Conservation (phyloP, 352 stramenopile genomes). For the Globisporangium uncinulatum region DNA sequence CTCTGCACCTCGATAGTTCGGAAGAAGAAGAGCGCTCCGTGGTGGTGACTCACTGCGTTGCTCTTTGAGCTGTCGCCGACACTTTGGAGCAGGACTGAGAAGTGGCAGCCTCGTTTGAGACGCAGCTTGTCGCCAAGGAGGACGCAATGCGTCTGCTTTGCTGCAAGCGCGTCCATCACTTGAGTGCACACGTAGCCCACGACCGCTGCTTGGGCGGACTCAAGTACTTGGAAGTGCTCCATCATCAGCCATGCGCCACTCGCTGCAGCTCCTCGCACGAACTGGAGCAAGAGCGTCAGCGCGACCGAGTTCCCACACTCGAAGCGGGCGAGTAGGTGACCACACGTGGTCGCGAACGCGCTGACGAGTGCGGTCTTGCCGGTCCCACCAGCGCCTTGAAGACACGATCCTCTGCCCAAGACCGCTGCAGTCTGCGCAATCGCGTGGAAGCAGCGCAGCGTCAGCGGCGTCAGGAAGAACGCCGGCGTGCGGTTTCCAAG, state of each 20-base stretch:
- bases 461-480: slow-evolving; percentile 49
- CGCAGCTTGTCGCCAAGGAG: slow-evolving; percentile 37
- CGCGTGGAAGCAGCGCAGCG: slow-evolving; percentile 52
- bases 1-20: slow-evolving; percentile 23
- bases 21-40: slow-evolving; percentile 35
- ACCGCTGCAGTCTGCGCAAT: slow-evolving; percentile 34
- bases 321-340: slow-evolving; percentile 36
- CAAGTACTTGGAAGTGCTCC: slow-evolving; percentile 27
- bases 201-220: slow-evolving; percentile 13
- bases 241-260: slow-evolving; percentile 57
- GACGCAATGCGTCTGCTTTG: slow-evolving; percentile 32
- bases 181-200: slow-evolving; percentile 39
- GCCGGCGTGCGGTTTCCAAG: slow-evolving; percentile 34
- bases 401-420: slow-evolving; percentile 30
- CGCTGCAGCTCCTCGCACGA: slow-evolving; percentile 42
- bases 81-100: slow-evolving; percentile 13
- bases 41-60: not conserved
- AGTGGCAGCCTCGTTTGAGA: slow-evolving; percentile 41
- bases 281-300: slow-evolving; percentile 29
- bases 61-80: not conserved
- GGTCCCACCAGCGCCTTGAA: slow-evolving; percentile 26
- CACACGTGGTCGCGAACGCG: slow-evolving; percentile 39
- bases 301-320: slow-evolving; percentile 23
- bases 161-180: slow-evolving; percentile 29
- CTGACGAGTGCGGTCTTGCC: slow-evolving; percentile 45